These are phyloP conservation scores for Ordospora pajunii DNA, from an alignment of 371 early-diverging fungal genomes.

Conservation along the genomic window DNA sequence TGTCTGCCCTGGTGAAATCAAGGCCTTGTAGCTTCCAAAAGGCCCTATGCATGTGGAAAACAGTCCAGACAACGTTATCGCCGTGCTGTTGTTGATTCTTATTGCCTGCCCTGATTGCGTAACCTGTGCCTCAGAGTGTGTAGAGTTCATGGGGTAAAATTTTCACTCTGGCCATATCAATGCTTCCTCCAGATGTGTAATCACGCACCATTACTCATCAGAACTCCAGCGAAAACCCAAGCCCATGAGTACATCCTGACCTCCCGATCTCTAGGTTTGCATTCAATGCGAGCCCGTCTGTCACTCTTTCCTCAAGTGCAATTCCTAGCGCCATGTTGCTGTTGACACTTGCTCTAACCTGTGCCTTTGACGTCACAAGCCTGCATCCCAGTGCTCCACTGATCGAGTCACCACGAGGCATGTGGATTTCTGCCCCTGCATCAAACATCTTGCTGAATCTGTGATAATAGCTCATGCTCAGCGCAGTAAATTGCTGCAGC, in stretches of 20 bases:
- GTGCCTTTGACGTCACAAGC: constrained; percentile 6
- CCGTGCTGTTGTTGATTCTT: constrained; percentile 85
- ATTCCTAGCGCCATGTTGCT: neutral
- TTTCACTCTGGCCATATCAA: neutral
- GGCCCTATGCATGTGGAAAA: constrained; percentile 91
- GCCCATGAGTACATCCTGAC: constrained; percentile 17
- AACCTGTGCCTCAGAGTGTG: constrained; percentile 59
- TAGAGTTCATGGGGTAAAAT: constrained; percentile 48
- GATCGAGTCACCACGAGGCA: neutral
- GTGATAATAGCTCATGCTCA: constrained; percentile 29
- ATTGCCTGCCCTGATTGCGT: constrained; percentile 78
- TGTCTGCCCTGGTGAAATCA: constrained; percentile 69
- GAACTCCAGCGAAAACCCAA: constrained; percentile 32
- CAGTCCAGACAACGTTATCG: constrained; percentile 82
- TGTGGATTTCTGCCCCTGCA: constrained; percentile 18
- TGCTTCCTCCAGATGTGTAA: no score
- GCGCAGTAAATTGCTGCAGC: constrained; percentile 42
- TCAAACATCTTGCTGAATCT: constrained; percentile 21
- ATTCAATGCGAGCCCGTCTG: constrained; percentile 29
- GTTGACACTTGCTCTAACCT: constrained; percentile 32
- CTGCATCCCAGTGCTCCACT: constrained; percentile 26
- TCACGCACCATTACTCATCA: neutral
- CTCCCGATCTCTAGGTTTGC: neutral
- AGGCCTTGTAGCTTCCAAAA: constrained; percentile 93
- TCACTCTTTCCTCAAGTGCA: constrained; percentile 36